These are phyloP conservation scores for Scutellaria baicalensis DNA, from an alignment of 257 asterid genomes.

Conservation along the genomic window DNA sequence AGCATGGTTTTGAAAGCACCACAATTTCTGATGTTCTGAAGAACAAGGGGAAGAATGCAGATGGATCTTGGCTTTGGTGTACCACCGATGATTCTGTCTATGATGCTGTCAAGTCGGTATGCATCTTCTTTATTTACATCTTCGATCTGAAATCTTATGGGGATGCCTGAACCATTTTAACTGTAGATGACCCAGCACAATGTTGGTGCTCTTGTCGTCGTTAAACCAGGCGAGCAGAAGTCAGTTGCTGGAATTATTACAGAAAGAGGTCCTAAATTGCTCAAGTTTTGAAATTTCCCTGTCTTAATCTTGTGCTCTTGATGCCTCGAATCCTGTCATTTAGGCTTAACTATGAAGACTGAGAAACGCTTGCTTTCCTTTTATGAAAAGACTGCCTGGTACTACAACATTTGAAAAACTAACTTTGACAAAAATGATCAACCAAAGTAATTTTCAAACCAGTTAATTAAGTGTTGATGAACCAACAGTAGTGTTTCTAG, in stretches of 20 bases:
- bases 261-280: constrained; percentile 42
- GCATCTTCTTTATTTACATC: constrained; percentile 9
- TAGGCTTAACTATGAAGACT: too few relatives aligned
- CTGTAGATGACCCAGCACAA: constrained; percentile 96
- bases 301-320: not conserved
- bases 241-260: constrained; percentile 83
- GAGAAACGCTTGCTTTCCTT: too few relatives aligned
- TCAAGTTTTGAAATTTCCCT: not conserved
- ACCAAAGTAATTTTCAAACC: too few relatives aligned
- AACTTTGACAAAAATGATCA: too few relatives aligned
- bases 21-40: constrained; percentile 66
- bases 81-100: constrained; percentile 85
- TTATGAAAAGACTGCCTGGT: too few relatives aligned
- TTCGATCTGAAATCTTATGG: not conserved
- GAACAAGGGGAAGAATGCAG: constrained; percentile 76
- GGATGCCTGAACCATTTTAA: not conserved
- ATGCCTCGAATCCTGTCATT: too few relatives aligned
- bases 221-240: constrained; percentile 77
- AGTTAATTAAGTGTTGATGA: too few relatives aligned
- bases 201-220: constrained; percentile 98
- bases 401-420: too few relatives aligned
- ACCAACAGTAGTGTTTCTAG: too few relatives aligned
- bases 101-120: constrained; percentile 94
- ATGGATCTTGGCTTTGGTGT: constrained; percentile 99
- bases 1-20: constrained; percentile 95